Base-by-base conservation (phyloP, 352 stramenopile genomes). In the Pythium biforme region DNA sequence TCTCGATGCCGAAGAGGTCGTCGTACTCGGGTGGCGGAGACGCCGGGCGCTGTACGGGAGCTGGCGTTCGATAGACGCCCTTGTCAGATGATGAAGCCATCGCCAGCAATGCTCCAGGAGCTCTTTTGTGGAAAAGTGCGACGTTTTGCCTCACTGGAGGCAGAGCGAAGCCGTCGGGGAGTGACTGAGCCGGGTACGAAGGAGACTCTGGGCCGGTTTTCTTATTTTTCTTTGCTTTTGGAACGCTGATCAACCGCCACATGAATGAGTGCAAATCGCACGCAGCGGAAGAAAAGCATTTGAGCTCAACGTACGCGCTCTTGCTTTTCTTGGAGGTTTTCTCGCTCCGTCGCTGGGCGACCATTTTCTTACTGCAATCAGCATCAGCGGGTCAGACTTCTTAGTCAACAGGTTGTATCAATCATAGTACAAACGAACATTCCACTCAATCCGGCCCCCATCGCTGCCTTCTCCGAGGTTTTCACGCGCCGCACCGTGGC, bases 1-100 rank as follows among this genome's bases (percentile, higher is more conserved):
- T 90, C 59, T 90, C 79, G 29, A 90, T 76, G 1, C 77, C 81
- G 39, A 90, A 90, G 6, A 90, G 55, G 31, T 88, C 81, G 43
- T 86, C 64, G 50, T 88, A 88, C 0, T 72, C 66, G 52, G 81
- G 78, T 11, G 81, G 79, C 10, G 70, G 81, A 0, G 76, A 79
- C 11, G 68, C 39, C 0, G 78, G 74, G 50, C 76, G 72, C 4
- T 26, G 31, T 14, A 46, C 54, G 23, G 62, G 59, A 0, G 58
- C 2, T 45, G 56, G 29, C 20, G 22, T 20, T 14, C 7, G 39
- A 43, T 29, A 11, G 19, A 29, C 20, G 4, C 11, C 12, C 11
- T 40, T 55, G n/a, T 55, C 48, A 0, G 14, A 23, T 2, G 23
- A 14, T 11, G 26, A 25, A 5, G 37, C 14, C 7, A 9, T 4